Conservation (phyloP, 768 basidiomycete genomes). For the Lyophyllum decastes region DNA sequence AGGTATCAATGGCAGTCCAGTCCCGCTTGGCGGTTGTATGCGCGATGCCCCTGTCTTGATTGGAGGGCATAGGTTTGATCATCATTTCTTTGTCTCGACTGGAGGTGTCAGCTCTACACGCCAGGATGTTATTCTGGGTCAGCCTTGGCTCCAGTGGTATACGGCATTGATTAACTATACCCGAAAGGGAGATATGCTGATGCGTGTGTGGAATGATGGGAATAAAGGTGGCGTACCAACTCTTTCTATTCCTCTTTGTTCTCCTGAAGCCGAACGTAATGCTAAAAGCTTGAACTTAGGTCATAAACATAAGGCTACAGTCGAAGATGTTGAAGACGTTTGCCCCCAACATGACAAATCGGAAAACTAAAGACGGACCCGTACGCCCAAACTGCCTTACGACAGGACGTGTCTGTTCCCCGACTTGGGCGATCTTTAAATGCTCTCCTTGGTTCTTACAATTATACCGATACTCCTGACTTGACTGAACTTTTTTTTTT, state of each 20-base stretch:
- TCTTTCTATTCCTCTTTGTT: conserved; percentile 6
- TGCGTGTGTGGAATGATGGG: conserved; percentile 20
- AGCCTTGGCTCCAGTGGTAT: conserved; percentile 26
- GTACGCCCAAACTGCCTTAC: background rate
- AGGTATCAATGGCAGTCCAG: conserved; percentile 21
- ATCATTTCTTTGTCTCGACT: background rate
- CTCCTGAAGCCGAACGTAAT: conserved; percentile 1
- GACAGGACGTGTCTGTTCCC: conserved; percentile 10
- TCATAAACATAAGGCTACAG: background rate
- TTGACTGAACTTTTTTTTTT: no score
- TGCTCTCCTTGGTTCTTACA: background rate
- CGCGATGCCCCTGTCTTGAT: conserved; percentile 12
- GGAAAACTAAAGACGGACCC: conserved; percentile 14
- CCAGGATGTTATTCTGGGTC: conserved; percentile 22
- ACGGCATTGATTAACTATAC: conserved; percentile 11
- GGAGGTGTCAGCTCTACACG: background rate
- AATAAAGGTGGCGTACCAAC: conserved; percentile 6
- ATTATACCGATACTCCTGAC: background rate
- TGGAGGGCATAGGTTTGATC: background rate
- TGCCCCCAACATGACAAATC: background rate
- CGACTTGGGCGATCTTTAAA: conserved; percentile 12
- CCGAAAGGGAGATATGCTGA: conserved; percentile 9
- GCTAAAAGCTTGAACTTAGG: background rate
- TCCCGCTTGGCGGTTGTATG: conserved; percentile 15
- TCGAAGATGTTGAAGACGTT: background rate